Base-by-base conservation (phyloP, 2,329 filamentous ascomycete species). In the Aspergillus transmontanensis region DNA sequence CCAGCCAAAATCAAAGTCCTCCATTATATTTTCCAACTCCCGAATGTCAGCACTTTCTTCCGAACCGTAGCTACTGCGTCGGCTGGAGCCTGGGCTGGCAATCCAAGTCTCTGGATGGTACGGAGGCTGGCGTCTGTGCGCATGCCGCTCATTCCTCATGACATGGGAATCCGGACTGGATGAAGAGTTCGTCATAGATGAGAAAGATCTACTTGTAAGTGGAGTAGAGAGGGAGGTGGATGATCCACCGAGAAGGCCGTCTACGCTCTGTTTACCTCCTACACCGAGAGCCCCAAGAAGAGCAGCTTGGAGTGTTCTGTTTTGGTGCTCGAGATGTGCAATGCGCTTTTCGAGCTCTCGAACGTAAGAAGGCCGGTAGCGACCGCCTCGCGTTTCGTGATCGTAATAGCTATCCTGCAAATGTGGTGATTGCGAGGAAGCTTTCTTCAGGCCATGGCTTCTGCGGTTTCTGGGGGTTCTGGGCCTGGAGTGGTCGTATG, bases 291-390 rank as follows among this genome's bases (percentile, higher is more conserved):
- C 77, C 1, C 78, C 77, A 36, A 79, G 65, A 11, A 81, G 73
- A 39, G 79, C 79, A 6, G 79, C 78, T 41, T 79, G 78, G 12
- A 81, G 75, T 58, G 80, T 73, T 60, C 76, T 76, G 66, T 81
- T 81, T 57, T 81, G 79, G 16, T 76, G 77, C 61, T 80, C 78
- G 9, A 81, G 74, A 26, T 76, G 72, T 10, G 75, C 72, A 41
- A 80, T 72, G 19, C 78, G 77, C 19, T 74, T 73, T 62, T 80
- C 77, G 7, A 80, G 73, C n/a, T 71, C 66, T 14, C 71, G 58
- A 3, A 64, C 32, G 21, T 71, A 67, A 21, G 63, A 60, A 10
- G 64, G 53, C 21, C 61, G 57, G n/a, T 59, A 64, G 21, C 67
- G 68, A 26, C 64, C 66, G 36, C 60, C 61, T 14, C 64, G 70